Percentiles rank a stretch among this genome's conserved stretches.
Conservation (phyloP, 352 stramenopile genomes). For the Phytophthora megakarya region DNA sequence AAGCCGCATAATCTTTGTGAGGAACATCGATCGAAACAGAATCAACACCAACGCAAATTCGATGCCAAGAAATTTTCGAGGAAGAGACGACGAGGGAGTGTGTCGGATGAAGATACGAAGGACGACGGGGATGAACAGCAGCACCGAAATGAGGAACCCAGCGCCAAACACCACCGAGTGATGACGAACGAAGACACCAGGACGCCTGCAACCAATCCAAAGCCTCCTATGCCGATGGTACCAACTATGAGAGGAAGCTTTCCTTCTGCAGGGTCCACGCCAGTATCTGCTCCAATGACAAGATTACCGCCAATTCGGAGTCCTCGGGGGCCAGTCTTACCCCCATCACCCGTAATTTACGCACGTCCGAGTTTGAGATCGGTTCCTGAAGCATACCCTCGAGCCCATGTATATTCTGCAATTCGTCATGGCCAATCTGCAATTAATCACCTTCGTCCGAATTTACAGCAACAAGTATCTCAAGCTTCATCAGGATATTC, state of each 20-base stretch:
- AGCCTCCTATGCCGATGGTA: neutral
- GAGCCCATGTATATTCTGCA: slow-evolving; percentile 3
- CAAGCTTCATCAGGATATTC: slow-evolving; percentile 29
- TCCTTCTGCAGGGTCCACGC: neutral
- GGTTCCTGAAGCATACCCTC: slow-evolving; percentile 19
- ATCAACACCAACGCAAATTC: slow-evolving; percentile 85
- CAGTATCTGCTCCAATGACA: slow-evolving; percentile 5
- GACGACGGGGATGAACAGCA: slow-evolving; percentile 1
- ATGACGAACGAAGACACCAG: slow-evolving; percentile 6
- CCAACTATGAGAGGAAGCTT: slow-evolving; percentile 13
- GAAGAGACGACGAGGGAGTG: slow-evolving; percentile 38
- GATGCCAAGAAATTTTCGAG: slow-evolving; percentile 81
- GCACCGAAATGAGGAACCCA: slow-evolving; percentile 2
- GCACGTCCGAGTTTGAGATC: neutral
- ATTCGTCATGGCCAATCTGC: neutral
- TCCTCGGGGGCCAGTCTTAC: slow-evolving; percentile 14
- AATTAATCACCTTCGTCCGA: slow-evolving; percentile 2
- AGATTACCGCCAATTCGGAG: slow-evolving; percentile 22
- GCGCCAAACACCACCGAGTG: slow-evolving; percentile 11
- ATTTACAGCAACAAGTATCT: slow-evolving; percentile 19
- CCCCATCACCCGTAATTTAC: slow-evolving; percentile 1
- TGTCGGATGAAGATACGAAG: slow-evolving; percentile 27
- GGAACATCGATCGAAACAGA: slow-evolving; percentile 77
- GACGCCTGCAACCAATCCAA: neutral
- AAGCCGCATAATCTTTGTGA: slow-evolving; percentile 82